Evolutionary conservation across 1,284 basidiomycete species (phyloP), one percentile per base, ranked within the genome.

Genomic region (Tilletia walkeri): DNA sequence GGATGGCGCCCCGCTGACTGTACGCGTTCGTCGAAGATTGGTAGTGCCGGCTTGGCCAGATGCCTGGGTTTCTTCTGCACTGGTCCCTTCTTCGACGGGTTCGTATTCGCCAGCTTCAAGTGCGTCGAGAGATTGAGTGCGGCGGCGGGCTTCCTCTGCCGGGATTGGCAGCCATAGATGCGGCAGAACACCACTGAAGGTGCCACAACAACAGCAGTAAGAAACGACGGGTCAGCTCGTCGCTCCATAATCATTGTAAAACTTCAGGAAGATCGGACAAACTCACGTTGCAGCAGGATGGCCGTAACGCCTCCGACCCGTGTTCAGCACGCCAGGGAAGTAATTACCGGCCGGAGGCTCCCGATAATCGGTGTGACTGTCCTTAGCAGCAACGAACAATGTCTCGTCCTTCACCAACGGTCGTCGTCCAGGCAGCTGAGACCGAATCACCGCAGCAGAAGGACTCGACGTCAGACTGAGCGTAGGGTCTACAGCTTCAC

Each of bases 331-430:
- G 0, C 81, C 81, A 0, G 71, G 73, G 53, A 78, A 79, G 65
- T 80, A 80, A 4, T 75, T 75, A 0, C 73, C 74, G 2, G 72
- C 72, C 0, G 80, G 78, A 18, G 80, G 80, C 69, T 82, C 79
- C 20, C 77, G 65, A 41, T 80, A 80, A 61, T 80, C 77, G 14
- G 78, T 80, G 71, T 80, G 78, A 4, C 69, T 59, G 67, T 80
- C 83, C 53, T 81, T 74, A 36, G 77, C 78, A 2, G 84, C 95
- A 49, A 96, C 92, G 81, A 97, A 97, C 39, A 97, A 84, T 1
- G 92, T 95, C 76, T 96, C 95, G 79, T 96, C 94, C 80, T 95
- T 63, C 16, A 63, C 36, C 36, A 63, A 41, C 34, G 59, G 34
- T 45, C 67, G 24, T 47, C 67, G 24, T 63, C 39, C 20, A 39